Evolutionary conservation across 257 asterid genomes (phyloP).

Genomic region (Ilex asprella): DNA sequence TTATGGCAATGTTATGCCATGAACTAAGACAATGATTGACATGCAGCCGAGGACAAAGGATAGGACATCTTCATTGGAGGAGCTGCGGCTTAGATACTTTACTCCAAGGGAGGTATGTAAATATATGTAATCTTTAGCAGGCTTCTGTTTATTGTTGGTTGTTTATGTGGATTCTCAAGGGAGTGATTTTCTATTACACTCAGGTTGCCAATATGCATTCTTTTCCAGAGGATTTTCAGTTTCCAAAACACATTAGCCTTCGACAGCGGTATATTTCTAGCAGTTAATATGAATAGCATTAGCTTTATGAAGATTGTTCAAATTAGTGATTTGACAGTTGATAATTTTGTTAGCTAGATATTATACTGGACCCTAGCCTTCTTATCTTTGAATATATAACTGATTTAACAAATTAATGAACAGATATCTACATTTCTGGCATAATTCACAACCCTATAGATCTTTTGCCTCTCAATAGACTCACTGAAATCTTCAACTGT

Average conservation of each 20-base stretch:
- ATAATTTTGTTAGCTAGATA: too few relatives aligned
- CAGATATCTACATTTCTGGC: too few relatives aligned
- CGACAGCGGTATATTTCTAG: constrained; percentile 63
- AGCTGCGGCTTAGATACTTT: constrained; percentile 75
- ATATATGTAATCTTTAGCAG: constrained; percentile 6
- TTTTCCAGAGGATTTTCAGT: constrained; percentile 66
- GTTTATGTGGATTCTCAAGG: constrained; percentile 2
- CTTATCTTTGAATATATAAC: too few relatives aligned
- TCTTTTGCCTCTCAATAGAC: too few relatives aligned
- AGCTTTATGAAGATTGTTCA: too few relatives aligned
- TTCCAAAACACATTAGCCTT: constrained; percentile 70
- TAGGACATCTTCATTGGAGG: constrained; percentile 35
- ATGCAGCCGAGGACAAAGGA: constrained; percentile 46
- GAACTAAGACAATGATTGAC: not conserved
- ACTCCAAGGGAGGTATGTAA: constrained; percentile 84
- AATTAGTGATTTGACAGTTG: too few relatives aligned
- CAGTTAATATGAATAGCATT: too few relatives aligned
- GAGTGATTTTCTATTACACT: constrained; percentile 6
- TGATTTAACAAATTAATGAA: too few relatives aligned
- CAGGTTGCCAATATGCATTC: constrained; percentile 92
- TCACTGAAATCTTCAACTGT: too few relatives aligned
- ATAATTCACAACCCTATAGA: too few relatives aligned
- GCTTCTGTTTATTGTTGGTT: not conserved
- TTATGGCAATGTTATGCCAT: constrained; percentile 1
- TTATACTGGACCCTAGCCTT: too few relatives aligned